Conservation (phyloP, 495 filamentous ascomycete species). For the Darksidea phi region DNA sequence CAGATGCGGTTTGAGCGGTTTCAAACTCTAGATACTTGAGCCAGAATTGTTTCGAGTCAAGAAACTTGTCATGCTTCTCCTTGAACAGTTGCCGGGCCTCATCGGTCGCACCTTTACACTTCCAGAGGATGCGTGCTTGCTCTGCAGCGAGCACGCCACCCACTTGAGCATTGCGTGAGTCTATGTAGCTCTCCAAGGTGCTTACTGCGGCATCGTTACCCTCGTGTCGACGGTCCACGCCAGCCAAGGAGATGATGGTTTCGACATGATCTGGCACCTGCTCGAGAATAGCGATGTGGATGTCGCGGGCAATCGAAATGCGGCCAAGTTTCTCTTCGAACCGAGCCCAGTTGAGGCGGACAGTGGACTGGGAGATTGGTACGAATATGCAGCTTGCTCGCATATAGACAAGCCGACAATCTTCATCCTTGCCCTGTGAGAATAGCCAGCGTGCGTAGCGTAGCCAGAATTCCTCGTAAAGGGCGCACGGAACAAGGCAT, state of each 20-base stretch:
- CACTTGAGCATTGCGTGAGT: conserved; percentile 67
- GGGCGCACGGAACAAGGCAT: conserved; percentile 85
- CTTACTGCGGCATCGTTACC: conserved; percentile 86
- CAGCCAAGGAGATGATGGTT: conserved; percentile 84
- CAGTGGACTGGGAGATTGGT: conserved; percentile 74
- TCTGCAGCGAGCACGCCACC: conserved; percentile 86
- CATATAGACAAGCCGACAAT: conserved; percentile 91
- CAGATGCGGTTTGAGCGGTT: conserved; percentile 76
- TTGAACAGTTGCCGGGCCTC: conserved; percentile 85
- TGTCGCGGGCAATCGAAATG: conserved; percentile 73
- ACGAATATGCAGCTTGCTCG: conserved; percentile 80
- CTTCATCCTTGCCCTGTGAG: conserved; percentile 81
- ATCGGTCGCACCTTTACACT: conserved; percentile 78
- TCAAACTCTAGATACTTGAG: conserved; percentile 86
- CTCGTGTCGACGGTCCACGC: conserved; percentile 77
- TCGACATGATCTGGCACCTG: conserved; percentile 74
- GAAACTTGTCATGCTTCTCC: conserved; percentile 79
- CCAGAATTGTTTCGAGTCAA: conserved; percentile 91
- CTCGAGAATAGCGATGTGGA: conserved; percentile 77
- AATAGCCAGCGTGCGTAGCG: conserved; percentile 97
- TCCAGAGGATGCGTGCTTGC: conserved; percentile 89
- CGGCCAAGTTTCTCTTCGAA: conserved; percentile 85
- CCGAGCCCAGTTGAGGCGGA: conserved; percentile 87
- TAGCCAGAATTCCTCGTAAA: conserved; percentile 97
- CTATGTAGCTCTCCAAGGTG: conserved; percentile 77